Evolutionary conservation across 768 basidiomycete genomes (phyloP), one percentile per base, ranked within the genome.

Genomic region (Lentinula boryana): DNA sequence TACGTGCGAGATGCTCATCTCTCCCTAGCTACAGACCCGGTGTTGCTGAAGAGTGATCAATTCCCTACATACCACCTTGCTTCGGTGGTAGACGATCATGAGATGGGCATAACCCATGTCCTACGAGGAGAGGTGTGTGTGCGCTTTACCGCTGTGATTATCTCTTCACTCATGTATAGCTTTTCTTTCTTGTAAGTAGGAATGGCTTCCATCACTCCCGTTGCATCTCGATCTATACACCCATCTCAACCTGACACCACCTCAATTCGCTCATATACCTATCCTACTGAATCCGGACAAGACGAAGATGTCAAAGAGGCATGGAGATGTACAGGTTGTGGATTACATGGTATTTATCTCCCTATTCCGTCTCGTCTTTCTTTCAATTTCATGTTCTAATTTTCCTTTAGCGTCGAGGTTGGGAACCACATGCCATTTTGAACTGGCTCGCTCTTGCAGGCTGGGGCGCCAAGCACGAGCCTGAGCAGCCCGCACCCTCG

Each of bases 41-140:
- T 98, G 49, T 76, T 98, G 3, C 78, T 98, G 62, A 98, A 99
- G 72, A 88, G 91, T 1, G 97, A 99, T 70, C 76, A 84, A 1
- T 96, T 90, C 70, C 97, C 97, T 5, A 98, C 96, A 0, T 99
- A 99, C 69, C 97, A 98, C 64, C 82, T 99, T 4, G 96, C 97
- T 0, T 95, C 88, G 21, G 93, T 98, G 0, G 93, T 96, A 0
- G 97, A 99, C 65, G 97, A 99, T 73, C 86, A 94, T 66, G 85
- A 88, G 66, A 99, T 99, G 97, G 88, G 87, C 0, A 93, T 99
- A 23, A 93, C 94, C 0, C 97, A 98, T 73, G 95, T 98, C 4
- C 74, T 98, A 1, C 85, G 97, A 31, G 97, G 97, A 54, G 95
- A 98, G 82, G 95, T 88, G 60, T 32, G 78, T 18, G 2, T 35